phyloP scores from a whole-genome alignment of 192 early-diverging fungal genomes.

The Coemansia sp. region DNA sequence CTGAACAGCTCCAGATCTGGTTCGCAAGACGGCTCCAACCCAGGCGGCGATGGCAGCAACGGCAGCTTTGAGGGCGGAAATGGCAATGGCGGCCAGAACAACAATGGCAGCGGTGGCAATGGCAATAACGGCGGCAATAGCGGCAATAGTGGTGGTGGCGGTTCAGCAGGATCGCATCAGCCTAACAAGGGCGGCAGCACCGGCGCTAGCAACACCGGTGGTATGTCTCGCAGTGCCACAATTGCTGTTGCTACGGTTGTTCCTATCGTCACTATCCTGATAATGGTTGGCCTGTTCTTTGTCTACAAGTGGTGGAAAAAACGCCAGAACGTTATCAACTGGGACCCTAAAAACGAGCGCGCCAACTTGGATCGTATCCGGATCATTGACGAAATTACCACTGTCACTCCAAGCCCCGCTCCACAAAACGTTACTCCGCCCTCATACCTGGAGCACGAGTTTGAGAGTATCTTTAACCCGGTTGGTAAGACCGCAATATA shows the following conservation, averaged over 20 bases:
- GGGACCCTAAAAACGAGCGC: slow-evolving; percentile 51
- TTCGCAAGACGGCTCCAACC: neutral
- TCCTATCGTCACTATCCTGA: slow-evolving; percentile 32
- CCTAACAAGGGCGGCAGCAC: slow-evolving; percentile 3
- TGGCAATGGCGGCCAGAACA: neutral
- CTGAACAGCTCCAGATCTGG: neutral
- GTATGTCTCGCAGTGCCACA: slow-evolving; percentile 32
- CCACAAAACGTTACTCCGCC: slow-evolving; percentile 18
- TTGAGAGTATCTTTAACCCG: slow-evolving; percentile 10
- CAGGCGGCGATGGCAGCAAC: slow-evolving; percentile 2
- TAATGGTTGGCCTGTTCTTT: slow-evolving; percentile 46
- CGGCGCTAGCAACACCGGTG: slow-evolving; percentile 3
- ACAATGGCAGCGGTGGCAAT: neutral
- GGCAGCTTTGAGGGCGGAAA: neutral
- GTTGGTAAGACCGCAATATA: slow-evolving; percentile 8
- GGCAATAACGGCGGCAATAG: neutral
- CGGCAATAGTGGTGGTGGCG: neutral
- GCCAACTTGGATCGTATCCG: slow-evolving; percentile 40
- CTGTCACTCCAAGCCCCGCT: slow-evolving; percentile 1
- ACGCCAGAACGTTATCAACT: slow-evolving; percentile 29
- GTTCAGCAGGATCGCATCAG: neutral
- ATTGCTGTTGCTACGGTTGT: slow-evolving; percentile 38
- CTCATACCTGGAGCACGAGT: slow-evolving; percentile 27
- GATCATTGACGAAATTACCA: slow-evolving; percentile 36
- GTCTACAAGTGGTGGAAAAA: slow-evolving; percentile 43